Evolutionary conservation across 75 land plant species (phyloP).

Genomic region (Sequoiadendron giganteum): DNA sequence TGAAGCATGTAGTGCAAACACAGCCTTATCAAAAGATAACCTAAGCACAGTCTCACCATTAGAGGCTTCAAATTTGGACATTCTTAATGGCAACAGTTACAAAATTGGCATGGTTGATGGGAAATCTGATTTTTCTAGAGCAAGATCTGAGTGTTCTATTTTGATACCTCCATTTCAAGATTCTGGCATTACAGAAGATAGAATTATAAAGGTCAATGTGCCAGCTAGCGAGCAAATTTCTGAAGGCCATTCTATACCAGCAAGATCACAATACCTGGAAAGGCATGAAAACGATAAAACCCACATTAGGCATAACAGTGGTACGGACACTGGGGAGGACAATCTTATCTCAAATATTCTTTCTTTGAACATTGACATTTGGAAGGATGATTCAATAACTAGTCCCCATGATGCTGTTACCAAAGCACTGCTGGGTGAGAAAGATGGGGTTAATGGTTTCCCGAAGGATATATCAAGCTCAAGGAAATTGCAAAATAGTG

Average conservation of each 20-base stretch:
- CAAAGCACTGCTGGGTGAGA: constrained; percentile 34
- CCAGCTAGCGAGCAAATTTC: neutral
- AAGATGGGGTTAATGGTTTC: constrained; percentile 21
- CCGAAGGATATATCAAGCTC: constrained; percentile 23
- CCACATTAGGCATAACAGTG: neutral
- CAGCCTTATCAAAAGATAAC: neutral
- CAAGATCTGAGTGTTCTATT: neutral
- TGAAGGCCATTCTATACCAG: neutral
- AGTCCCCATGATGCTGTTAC: constrained; percentile 36
- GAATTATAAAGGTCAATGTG: neutral
- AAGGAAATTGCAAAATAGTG: constrained; percentile 33
- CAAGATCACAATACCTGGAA: neutral
- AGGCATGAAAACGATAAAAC: neutral
- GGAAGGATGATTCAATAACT: constrained; percentile 44
- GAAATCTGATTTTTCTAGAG: neutral
- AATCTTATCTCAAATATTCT: constrained; percentile 70
- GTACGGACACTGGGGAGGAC: constrained; percentile 38
- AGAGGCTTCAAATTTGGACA: constrained; percentile 3
- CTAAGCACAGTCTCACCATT: neutral
- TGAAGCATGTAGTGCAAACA: neutral
- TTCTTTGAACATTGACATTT: constrained; percentile 57
- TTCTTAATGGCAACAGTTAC: neutral
- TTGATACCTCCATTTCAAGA: neutral
- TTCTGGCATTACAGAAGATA: neutral
- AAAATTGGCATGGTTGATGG: neutral